Evolutionary conservation across 192 early-diverging fungal species (phyloP), one percentile per base, ranked within the genome.

Genomic region (Dispira simplex): DNA sequence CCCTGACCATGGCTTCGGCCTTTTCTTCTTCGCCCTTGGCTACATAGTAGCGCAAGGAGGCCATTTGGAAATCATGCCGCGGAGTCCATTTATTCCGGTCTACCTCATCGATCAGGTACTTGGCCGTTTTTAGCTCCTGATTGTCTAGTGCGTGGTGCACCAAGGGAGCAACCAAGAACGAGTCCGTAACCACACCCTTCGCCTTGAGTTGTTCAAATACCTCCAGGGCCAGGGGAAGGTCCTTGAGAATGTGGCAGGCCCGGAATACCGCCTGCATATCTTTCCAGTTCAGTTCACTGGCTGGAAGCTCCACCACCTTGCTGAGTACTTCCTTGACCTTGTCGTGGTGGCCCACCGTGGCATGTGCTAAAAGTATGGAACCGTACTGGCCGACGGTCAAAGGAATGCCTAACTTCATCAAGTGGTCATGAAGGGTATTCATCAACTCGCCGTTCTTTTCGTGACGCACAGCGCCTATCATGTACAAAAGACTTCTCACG

Each of bases 221-320:
- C 49, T 51, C 49, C 49, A 51, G 49, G 49, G 49, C 49, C 49
- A 51, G 49, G 49, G 49, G n/a, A 8, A 23, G 49, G 49, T 51
- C 49, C 49, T 51, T 18, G 1, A 51, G 49, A 8, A 51, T 20
- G 16, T 51, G 16, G 49, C n/a, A 18, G n/a, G 23, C 49, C 49
- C n/a, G 23, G 49, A 20, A 51, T 4, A 51, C 49, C 49, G 49
- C 4, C n/a, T 51, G 49, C 49, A 51, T 51, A 4, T 51, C 23
- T 20, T 20, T 23, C 16, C 23, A 20, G 49, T 51, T 23, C n/a
- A 51, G 8, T 23, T 51, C 49, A 23, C n/a, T 51, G n/a, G 49
- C 49, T 8, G 16, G 49, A 23, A 20, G 32, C 32, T 39, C 3
- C 1, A 39, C 32, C 32, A 39, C 32, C 32, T 39, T 39, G 32